These are phyloP conservation scores for Smittium mucronatum DNA, from an alignment of 371 early-diverging fungal genomes.

Conservation along the genomic window DNA sequence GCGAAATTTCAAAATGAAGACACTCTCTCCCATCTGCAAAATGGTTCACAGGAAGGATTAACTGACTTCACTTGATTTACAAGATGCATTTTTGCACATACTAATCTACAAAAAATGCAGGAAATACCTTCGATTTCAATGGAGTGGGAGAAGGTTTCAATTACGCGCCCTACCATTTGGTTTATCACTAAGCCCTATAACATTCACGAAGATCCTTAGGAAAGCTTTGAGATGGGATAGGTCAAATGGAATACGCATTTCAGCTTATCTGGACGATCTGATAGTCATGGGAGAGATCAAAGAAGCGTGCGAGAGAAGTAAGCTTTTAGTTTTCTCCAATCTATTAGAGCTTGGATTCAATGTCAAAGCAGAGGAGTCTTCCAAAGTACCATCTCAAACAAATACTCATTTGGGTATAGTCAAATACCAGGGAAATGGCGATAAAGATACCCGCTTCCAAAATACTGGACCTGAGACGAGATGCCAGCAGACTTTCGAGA, in stretches of 20 bases:
- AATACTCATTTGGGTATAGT: slow-evolving; percentile 26
- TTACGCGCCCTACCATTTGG: not conserved
- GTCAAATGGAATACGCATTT: slow-evolving; percentile 23
- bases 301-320: slow-evolving; percentile 11
- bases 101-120: not conserved
- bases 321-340: slow-evolving; percentile 17
- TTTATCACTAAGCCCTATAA: not conserved
- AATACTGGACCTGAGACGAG: not conserved
- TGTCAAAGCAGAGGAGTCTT: slow-evolving; percentile 23
- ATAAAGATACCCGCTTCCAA: not conserved
- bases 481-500: not conserved
- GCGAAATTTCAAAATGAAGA: slow-evolving; percentile 20
- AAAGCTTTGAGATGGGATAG: slow-evolving; percentile 25
- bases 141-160: not conserved
- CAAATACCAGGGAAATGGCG: slow-evolving; percentile 18
- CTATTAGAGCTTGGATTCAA: slow-evolving; percentile 23
- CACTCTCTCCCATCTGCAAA: slow-evolving; percentile 25
- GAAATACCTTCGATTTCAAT: not conserved
- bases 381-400: slow-evolving; percentile 25
- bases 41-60: slow-evolving; percentile 23
- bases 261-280: slow-evolving; percentile 33
- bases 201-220: not conserved
- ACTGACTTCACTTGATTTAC: slow-evolving; percentile 27
- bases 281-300: slow-evolving; percentile 16
- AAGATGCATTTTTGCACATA: slow-evolving; percentile 20